Percentiles rank a stretch among this genome's conserved stretches.
Evolutionary conservation across 805 yeast species (phyloP).

Genomic region (Pichia membranifaciens): DNA sequence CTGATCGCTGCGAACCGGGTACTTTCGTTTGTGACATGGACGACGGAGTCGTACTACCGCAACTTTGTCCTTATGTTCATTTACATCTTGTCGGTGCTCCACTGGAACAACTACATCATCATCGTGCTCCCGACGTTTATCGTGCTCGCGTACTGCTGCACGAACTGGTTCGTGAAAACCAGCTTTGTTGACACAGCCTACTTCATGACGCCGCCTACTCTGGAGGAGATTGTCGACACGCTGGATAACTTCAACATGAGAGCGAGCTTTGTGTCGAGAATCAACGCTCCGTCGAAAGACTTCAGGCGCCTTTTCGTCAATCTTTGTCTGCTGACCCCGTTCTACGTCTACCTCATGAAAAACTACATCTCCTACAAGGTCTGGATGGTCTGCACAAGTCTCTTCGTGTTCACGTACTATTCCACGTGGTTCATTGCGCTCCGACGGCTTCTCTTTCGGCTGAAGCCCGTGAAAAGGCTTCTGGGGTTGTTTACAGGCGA

Average conservation of each 20-base stretch:
- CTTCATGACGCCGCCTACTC: slow-evolving; percentile 36
- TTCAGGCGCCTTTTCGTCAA: slow-evolving; percentile 13
- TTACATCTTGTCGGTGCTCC: slow-evolving; percentile 35
- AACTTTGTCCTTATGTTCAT: slow-evolving; percentile 38
- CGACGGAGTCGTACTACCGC: slow-evolving; percentile 43
- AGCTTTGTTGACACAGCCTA: slow-evolving; percentile 31
- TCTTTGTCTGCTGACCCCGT: slow-evolving; percentile 33
- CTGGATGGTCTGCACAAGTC: slow-evolving; percentile 32
- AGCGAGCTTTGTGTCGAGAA: slow-evolving; percentile 33
- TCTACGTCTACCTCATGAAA: slow-evolving; percentile 35
- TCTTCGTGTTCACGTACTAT: slow-evolving; percentile 38
- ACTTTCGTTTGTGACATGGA: slow-evolving; percentile 48
- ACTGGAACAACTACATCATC: slow-evolving; percentile 37
- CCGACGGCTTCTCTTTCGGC: slow-evolving; percentile 46
- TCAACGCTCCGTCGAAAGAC: slow-evolving; percentile 16
- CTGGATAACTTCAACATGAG: slow-evolving; percentile 41
- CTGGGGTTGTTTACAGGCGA: slow-evolving; percentile 39
- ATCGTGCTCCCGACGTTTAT: slow-evolving; percentile 36
- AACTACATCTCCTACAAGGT: slow-evolving; percentile 30
- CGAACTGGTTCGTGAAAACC: slow-evolving; percentile 42
- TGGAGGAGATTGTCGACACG: slow-evolving; percentile 46
- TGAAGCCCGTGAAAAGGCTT: slow-evolving; percentile 35
- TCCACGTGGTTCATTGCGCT: slow-evolving; percentile 43
- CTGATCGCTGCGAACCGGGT: slow-evolving; percentile 39
- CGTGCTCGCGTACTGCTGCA: slow-evolving; percentile 33